phyloP scores from a whole-genome alignment of 495 filamentous ascomycete species.

The Glutinoglossum americanum region DNA sequence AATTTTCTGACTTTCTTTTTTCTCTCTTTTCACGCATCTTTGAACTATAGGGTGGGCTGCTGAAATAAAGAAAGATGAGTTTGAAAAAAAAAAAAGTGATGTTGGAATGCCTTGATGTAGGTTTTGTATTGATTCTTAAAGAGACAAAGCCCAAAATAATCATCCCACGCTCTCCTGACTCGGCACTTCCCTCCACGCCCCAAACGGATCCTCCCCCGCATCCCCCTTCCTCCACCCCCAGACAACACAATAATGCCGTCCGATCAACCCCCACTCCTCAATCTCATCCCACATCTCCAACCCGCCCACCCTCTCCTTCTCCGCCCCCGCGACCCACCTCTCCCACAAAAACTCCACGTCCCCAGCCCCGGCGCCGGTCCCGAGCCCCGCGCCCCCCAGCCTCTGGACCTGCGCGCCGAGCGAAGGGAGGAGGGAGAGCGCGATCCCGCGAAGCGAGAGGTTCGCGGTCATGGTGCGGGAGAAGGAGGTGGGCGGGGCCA shows the following conservation, averaged over 20 bases:
- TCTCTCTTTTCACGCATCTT: too few species aligned
- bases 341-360: constrained; percentile 61
- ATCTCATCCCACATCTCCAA: constrained; percentile 88
- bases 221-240: constrained; percentile 78
- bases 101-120: too few species aligned
- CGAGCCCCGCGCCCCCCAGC: constrained; percentile 39
- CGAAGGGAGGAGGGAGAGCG: constrained; percentile 56
- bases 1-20: too few species aligned
- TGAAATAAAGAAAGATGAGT: too few species aligned
- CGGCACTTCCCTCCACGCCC: too few species aligned
- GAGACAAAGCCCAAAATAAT: too few species aligned
- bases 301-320: constrained; percentile 57
- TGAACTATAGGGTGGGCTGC: too few species aligned
- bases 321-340: constrained; percentile 42
- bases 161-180: too few species aligned
- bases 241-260: constrained; percentile 70
- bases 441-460: constrained; percentile 63
- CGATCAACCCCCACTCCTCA: constrained; percentile 81
- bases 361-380: constrained; percentile 31
- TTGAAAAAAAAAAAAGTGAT: too few species aligned
- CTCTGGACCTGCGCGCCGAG: constrained; percentile 42
- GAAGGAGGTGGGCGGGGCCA: constrained; percentile 63
- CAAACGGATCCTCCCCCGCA: constrained; percentile 12
- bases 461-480: constrained; percentile 82
- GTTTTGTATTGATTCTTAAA: too few species aligned